Conservation (phyloP, 257 asterid genomes). For the Handroanthus guayacan region DNA sequence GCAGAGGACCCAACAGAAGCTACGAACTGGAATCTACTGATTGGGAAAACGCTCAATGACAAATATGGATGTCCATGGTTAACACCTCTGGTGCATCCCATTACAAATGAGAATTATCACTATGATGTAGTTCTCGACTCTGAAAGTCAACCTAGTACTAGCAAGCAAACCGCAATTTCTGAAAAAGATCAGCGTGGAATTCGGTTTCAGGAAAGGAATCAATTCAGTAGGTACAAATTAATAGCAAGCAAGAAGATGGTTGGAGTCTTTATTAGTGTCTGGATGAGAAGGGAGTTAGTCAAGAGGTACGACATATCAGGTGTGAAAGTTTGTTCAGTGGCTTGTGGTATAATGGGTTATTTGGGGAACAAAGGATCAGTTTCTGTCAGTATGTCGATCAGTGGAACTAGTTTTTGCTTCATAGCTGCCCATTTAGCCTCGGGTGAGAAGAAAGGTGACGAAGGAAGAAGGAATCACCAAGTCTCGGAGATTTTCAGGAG, state of each 20-base stretch:
- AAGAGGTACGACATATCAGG: slow-evolving; percentile 56
- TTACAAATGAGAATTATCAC: slow-evolving; percentile 53
- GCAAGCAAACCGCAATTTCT: slow-evolving; percentile 32
- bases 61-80: slow-evolving; percentile 81
- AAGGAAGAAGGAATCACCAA: slow-evolving; percentile 83
- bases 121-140: slow-evolving; percentile 34
- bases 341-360: slow-evolving; percentile 95
- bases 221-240: slow-evolving; percentile 55
- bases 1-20: slow-evolving; percentile 89
- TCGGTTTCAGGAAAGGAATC: slow-evolving; percentile 33
- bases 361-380: slow-evolving; percentile 95
- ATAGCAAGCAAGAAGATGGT: slow-evolving; percentile 97
- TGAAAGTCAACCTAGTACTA: slow-evolving; percentile 17
- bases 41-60: slow-evolving; percentile 72
- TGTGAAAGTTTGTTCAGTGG: slow-evolving; percentile 79
- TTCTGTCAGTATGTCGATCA: slow-evolving; percentile 77
- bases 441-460: slow-evolving; percentile 95
- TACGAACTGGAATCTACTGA: slow-evolving; percentile 79
- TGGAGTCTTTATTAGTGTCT: slow-evolving; percentile 89
- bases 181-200: slow-evolving; percentile 33
- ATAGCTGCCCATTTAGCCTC: slow-evolving; percentile 92
- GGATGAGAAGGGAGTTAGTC: slow-evolving; percentile 76
- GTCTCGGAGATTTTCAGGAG: slow-evolving; percentile 83
- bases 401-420: slow-evolving; percentile 88
- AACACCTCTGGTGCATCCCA: slow-evolving; percentile 69